Percentiles rank a stretch among this genome's conserved stretches.
Evolutionary conservation across 2,329 filamentous ascomycete genomes (phyloP).

Genomic region (Gnomoniopsis sp.): DNA sequence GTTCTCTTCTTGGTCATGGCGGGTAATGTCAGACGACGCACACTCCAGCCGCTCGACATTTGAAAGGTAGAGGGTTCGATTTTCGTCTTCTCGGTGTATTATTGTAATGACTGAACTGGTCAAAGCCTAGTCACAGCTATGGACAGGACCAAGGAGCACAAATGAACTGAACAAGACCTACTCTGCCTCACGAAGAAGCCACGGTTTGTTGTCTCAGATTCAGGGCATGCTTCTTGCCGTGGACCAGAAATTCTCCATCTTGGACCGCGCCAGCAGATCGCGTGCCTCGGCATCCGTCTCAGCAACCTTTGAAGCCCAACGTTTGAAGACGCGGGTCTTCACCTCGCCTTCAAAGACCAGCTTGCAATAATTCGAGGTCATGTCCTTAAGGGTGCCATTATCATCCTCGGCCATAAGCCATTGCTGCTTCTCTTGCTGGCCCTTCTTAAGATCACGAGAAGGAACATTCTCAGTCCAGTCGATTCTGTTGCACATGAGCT

Average conservation of each 20-base stretch:
- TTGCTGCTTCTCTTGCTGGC: constrained; percentile 51
- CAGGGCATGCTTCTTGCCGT: constrained; percentile 64
- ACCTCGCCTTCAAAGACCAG: constrained; percentile 90
- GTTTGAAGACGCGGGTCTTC: constrained; percentile 75
- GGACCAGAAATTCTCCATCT: constrained; percentile 96
- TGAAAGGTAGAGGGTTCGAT: too few species aligned
- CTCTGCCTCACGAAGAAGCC: background rate
- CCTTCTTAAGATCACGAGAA: constrained; percentile 60
- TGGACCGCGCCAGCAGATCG: constrained; percentile 72
- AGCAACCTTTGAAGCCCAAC: constrained; percentile 87
- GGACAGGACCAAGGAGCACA: background rate
- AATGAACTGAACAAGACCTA: background rate
- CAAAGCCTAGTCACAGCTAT: background rate
- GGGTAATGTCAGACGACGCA: too few species aligned
- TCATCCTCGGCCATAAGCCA: constrained; percentile 83
- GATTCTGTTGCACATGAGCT: constrained; percentile 89
- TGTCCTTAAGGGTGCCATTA: constrained; percentile 73
- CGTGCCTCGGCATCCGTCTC: constrained; percentile 88
- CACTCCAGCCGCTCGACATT: too few species aligned
- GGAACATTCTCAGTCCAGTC: constrained; percentile 90
- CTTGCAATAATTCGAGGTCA: constrained; percentile 76
- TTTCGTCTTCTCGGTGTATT: too few species aligned
- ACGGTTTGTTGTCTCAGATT: background rate
- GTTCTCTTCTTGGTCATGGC: too few species aligned
- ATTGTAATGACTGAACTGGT: too few species aligned